These are phyloP conservation scores for Acarospora socialis DNA, from an alignment of 2,329 filamentous ascomycete genomes.

Conservation along the genomic window DNA sequence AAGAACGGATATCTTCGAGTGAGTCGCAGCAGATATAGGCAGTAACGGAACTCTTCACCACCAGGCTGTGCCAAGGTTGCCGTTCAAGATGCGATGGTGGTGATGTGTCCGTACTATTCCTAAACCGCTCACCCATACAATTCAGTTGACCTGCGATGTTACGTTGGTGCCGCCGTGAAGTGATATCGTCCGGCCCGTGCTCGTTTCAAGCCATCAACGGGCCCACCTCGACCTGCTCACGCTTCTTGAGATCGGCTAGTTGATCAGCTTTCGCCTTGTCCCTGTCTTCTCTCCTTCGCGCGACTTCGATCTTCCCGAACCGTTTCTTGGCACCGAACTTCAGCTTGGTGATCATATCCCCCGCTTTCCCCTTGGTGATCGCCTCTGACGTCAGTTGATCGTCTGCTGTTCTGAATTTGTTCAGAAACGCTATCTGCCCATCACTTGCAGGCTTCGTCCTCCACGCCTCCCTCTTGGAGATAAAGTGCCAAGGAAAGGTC, in stretches of 20 bases:
- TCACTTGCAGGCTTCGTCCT: constrained; percentile 47
- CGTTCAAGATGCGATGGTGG: no score
- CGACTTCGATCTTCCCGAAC: constrained; percentile 41
- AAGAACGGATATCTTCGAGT: no score
- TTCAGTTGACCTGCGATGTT: neutral
- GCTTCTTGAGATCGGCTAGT: constrained; percentile 17
- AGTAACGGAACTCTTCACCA: no score
- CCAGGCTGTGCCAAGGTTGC: no score
- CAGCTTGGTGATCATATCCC: constrained; percentile 85
- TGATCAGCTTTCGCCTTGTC: constrained; percentile 21
- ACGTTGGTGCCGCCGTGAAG: neutral
- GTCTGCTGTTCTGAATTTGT: constrained; percentile 31
- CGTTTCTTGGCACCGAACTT: constrained; percentile 64
- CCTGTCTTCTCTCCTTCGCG: constrained; percentile 35
- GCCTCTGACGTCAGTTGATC: constrained; percentile 46
- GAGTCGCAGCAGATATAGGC: no score
- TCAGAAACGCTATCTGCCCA: constrained; percentile 32
- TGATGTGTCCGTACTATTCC: no score
- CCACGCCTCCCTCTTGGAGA: constrained; percentile 55
- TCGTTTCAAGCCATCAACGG: no score
- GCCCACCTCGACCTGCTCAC: constrained; percentile 35
- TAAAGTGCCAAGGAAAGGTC: constrained; percentile 52
- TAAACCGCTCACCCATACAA: no score
- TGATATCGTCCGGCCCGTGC: no score
- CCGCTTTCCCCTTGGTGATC: constrained; percentile 65